Conservation (phyloP, 768 basidiomycete genomes). For the Amanita pseudoporphyria region DNA sequence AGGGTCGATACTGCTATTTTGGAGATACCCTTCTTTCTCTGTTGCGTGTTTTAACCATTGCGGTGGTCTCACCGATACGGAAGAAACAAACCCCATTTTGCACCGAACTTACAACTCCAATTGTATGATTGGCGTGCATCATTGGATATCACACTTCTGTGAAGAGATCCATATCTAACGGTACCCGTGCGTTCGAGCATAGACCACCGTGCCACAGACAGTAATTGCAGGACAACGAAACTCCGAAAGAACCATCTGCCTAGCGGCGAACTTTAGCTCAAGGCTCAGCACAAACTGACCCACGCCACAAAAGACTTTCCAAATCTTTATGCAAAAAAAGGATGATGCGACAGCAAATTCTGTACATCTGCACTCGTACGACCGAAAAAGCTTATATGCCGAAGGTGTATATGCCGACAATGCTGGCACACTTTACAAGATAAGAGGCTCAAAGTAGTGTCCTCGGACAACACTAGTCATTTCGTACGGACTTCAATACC, state of each 20-base stretch:
- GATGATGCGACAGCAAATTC: no score
- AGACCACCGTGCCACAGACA: neutral
- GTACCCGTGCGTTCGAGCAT: neutral
- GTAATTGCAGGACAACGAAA: no score
- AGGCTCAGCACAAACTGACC: neutral
- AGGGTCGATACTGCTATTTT: neutral
- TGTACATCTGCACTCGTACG: neutral
- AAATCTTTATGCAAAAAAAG: neutral
- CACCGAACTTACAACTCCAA: neutral
- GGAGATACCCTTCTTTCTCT: neutral
- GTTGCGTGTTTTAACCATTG: neutral
- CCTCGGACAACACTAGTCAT: neutral
- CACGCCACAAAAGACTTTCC: neutral
- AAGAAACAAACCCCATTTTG: neutral
- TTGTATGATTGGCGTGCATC: neutral
- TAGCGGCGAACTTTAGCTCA: conserved; percentile 1
- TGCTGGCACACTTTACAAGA: neutral
- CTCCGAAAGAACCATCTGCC: neutral
- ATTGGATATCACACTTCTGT: neutral
- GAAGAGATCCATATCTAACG: neutral
- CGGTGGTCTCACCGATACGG: no score
- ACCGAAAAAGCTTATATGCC: neutral
- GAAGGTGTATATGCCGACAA: neutral
- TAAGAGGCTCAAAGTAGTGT: neutral
- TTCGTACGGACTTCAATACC: neutral